Percentiles rank a stretch among this genome's conserved stretches.
These are phyloP conservation scores for Trapa bicornis DNA, from an alignment of 345 rosid genomes.

Conservation along the genomic window DNA sequence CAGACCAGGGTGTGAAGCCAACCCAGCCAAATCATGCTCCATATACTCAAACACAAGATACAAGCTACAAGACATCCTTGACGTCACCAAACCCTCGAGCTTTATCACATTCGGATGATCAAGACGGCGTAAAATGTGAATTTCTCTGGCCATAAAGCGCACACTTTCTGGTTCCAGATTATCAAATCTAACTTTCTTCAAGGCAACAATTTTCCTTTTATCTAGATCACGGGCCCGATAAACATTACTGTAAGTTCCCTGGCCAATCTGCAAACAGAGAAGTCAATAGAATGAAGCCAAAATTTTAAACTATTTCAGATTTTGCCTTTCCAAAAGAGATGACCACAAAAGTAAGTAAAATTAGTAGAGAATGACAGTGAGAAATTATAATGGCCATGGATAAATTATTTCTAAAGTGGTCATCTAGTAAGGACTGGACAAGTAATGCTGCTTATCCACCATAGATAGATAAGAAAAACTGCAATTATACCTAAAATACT, in stretches of 20 bases:
- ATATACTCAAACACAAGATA: slow-evolving; percentile 97
- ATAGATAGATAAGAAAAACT: not conserved
- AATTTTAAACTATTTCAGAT: not conserved
- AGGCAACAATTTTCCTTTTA: slow-evolving; percentile 83
- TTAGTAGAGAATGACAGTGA: no score
- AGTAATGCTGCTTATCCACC: not conserved
- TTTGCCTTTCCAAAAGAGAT: no score
- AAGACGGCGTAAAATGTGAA: slow-evolving; percentile 82
- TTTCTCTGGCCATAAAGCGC: slow-evolving; percentile 96
- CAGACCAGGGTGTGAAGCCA: slow-evolving; percentile 78
- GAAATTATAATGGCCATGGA: no score
- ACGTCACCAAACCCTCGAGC: slow-evolving; percentile 93
- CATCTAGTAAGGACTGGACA: no score
- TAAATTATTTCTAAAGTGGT: no score
- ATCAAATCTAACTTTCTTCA: slow-evolving; percentile 95
- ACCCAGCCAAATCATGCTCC: slow-evolving; percentile 98
- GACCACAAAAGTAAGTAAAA: no score
- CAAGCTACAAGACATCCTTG: slow-evolving; percentile 98
- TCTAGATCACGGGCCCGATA: slow-evolving; percentile 94
- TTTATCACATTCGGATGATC: slow-evolving; percentile 92
- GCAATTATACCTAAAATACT: not conserved
- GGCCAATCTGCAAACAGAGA: slow-evolving; percentile 68
- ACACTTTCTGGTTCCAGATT: slow-evolving; percentile 93
- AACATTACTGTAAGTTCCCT: slow-evolving; percentile 95
- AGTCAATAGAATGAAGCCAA: not conserved